Percentiles rank a stretch among this genome's conserved stretches.
These are phyloP conservation scores for Geoglossum glabrum DNA, from an alignment of 495 filamentous ascomycete species.

Conservation along the genomic window DNA sequence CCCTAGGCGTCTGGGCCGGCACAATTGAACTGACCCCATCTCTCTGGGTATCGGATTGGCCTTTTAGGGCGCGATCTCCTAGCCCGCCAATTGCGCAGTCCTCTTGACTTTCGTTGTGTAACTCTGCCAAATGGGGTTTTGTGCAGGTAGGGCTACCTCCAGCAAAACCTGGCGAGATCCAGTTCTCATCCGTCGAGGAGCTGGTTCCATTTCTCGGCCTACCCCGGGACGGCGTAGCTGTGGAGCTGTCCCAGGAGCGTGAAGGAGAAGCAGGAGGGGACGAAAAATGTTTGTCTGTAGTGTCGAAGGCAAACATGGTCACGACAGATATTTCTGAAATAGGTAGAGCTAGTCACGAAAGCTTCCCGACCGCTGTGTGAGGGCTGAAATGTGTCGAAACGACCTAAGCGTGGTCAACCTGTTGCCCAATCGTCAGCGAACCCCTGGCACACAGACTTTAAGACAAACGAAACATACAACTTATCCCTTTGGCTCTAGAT, in stretches of 20 bases:
- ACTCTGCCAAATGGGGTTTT: background rate
- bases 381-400: background rate
- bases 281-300: conserved; percentile 4
- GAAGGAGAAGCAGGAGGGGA: background rate
- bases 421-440: conserved; percentile 2
- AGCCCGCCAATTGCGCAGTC: background rate
- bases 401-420: background rate
- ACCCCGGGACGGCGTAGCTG: background rate
- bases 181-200: background rate
- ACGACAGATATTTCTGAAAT: background rate
- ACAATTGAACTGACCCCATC: background rate
- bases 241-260: background rate
- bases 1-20: background rate
- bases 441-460: background rate
- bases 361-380: background rate
- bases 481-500: background rate
- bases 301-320: conserved; percentile 8
- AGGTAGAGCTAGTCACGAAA: background rate
- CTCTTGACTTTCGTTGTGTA: background rate
- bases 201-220: background rate
- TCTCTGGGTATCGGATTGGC: background rate
- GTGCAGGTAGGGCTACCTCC: background rate
- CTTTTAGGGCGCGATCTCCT: background rate
- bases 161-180: conserved; percentile 2
- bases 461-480: background rate